Evolutionary conservation across 345 rosid species (phyloP), one percentile per base, ranked within the genome.

Genomic region (Cardamine occulta): DNA sequence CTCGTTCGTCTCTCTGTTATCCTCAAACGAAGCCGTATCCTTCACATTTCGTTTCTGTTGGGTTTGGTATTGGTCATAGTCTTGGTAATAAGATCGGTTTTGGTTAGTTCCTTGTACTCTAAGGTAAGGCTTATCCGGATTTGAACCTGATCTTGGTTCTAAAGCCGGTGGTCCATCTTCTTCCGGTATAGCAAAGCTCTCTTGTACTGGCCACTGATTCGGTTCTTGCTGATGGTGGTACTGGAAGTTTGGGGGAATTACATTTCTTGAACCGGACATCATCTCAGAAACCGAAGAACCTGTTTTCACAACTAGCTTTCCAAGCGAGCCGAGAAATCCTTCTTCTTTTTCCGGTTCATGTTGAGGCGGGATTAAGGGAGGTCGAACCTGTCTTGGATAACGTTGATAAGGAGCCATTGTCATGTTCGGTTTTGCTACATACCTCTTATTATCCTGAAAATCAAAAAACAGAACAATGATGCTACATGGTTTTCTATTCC

Each of bases 191-290:
- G 78, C 83, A 57, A 81, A 90, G 79, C 95, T 94, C 75, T 94
- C 97, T 79, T 90, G 97, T 80, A 83, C 78, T 0, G 95, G 93
- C 93, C 96, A 93, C 14, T 79, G 89, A 87, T 8, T 63, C 10
- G 53, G 34, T 53, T 70, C 60, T 35, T 67, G 79, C 81, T 58
- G 71, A 64, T 66, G 90, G 29, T 56, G 82, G 73, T 79, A 74
- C 15, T 74, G 79, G 24, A 44, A 74, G 23, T 74, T 82, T 83
- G 66, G 84, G 78, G 82, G 72, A 31, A 53, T 83, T 80, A 34
- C 85, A 83, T 53, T 86, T 75, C 73, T 82, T 78, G 78, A 59
- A 77, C 79, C 83, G 84, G 57, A n/a, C 45, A 79, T 53, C 45
- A 89, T 75, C 52, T 85, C 88, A 12, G 89, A 85, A 60, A 88